Base-by-base conservation (phyloP, 345 rosid species). In the Bretschneidera sinensis region DNA sequence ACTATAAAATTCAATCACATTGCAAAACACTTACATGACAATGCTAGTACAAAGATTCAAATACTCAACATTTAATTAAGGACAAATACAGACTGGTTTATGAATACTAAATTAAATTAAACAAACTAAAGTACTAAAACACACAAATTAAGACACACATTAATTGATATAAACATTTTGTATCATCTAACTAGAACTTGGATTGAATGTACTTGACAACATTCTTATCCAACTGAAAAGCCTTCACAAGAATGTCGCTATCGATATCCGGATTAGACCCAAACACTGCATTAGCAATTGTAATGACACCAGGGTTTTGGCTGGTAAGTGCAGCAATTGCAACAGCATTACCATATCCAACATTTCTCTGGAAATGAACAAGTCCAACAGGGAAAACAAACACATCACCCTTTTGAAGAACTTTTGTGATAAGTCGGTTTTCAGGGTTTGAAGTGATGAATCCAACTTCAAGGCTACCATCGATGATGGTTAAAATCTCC, bases 201-300 rank as follows among this genome's bases (percentile, higher is more conserved):
- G 64, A 20, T 52, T 51, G 60, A 15, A 69, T 63, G 11, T 49
- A 13, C 0, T 17, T 51, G 21, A 69, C 59, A 0, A 56, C 51
- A 8, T 39, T 34, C 45, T 49, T 51, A 17, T 63, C 73, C 33
- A 69, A n/a, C 63, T 63, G 73, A 24, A 65, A 59, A 5, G 78
- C 71, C 58, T 57, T 69, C 1, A 53, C 34, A 21, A 74, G 65
- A 49, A 68, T 63, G 21, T 55, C 58, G 10, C 66, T 51, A 43
- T 48, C 24, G 18, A 71, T 71, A 28, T 56, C 57, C 2, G 67
- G 67, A 5, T 24, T 14, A 0, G 75, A 65, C 18, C 66, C 67
- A 33, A 61, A 71, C 1, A 66, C 19, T 14, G 60, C 43, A 0
- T 65, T 71, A 14, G 60, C 63, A 18, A 66, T 55, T 21, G 66